phyloP scores from a whole-genome alignment of 768 basidiomycete species.

The Leccinum sublutescens region DNA sequence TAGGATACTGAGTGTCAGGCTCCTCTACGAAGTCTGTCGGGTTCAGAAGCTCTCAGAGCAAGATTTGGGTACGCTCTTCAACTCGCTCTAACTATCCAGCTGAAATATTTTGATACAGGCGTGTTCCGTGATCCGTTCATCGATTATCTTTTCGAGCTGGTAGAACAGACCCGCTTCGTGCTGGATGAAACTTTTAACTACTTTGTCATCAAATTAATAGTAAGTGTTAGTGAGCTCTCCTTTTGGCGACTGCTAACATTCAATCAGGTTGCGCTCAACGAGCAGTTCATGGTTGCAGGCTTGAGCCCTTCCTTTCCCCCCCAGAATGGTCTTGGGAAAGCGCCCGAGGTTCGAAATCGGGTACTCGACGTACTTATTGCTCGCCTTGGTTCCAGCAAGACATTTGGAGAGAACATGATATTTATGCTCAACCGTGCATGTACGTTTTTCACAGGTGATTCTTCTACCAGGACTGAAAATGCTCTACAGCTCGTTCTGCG shows the following conservation, averaged over 20 bases:
- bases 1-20: constrained; percentile 61
- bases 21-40: constrained; percentile 91
- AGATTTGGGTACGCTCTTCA: constrained; percentile 69
- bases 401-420: constrained; percentile 97
- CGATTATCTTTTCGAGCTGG: constrained; percentile 86
- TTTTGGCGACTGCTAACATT: constrained; percentile 7
- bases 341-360: constrained; percentile 61
- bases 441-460: constrained; percentile 40
- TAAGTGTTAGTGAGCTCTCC: constrained; percentile 37
- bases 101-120: constrained; percentile 40
- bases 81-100: constrained; percentile 1
- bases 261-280: constrained; percentile 85
- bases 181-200: constrained; percentile 95
- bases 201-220: constrained; percentile 90
- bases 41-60: constrained; percentile 78
- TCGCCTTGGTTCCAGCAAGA: constrained; percentile 84
- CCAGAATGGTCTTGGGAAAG: constrained; percentile 26
- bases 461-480: constrained; percentile 7
- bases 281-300: constrained; percentile 96
- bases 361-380: constrained; percentile 81
- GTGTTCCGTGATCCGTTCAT: constrained; percentile 84
- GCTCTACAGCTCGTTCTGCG: constrained; percentile 67
- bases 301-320: constrained; percentile 36
- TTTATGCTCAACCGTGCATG: constrained; percentile 97
- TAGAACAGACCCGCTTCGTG: constrained; percentile 86